A percentile compares a stretch with the other conserved stretches of the same genome.
phyloP scores from a whole-genome alignment of 2,329 filamentous ascomycete species.

The Hypoxylon sp. region DNA sequence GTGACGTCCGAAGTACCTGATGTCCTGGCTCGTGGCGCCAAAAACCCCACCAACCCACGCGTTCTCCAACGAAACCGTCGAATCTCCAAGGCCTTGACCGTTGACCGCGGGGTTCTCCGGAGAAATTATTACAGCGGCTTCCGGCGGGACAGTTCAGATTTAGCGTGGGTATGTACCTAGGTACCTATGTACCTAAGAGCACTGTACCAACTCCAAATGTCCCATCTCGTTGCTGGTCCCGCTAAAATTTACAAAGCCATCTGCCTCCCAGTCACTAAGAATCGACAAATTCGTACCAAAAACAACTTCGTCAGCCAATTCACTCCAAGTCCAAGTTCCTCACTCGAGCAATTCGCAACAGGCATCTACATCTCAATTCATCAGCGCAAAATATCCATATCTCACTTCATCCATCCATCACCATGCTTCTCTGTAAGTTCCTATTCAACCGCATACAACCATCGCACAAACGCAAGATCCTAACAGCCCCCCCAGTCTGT shows the following conservation, averaged over 20 bases:
- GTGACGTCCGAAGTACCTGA: slow-evolving; percentile 10
- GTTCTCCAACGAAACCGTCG: slow-evolving; percentile 1
- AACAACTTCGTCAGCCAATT: slow-evolving; percentile 2
- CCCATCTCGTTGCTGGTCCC: slow-evolving; percentile 16
- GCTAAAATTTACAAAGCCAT: slow-evolving; percentile 47
- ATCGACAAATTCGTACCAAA: neutral
- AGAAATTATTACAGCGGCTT: slow-evolving; percentile 47
- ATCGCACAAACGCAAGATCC: slow-evolving; percentile 2
- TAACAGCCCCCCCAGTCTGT: slow-evolving; percentile 71
- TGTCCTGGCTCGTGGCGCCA: neutral
- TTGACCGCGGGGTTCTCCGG: slow-evolving; percentile 32
- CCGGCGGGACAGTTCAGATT: slow-evolving; percentile 42
- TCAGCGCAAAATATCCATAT: neutral
- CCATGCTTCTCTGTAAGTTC: slow-evolving; percentile 76
- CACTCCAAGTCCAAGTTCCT: neutral
- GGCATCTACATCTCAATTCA: neutral
- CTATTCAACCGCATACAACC: neutral
- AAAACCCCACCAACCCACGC: slow-evolving; percentile 38
- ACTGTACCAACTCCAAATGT: slow-evolving; percentile 2
- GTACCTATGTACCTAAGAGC: slow-evolving; percentile 9
- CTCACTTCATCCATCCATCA: slow-evolving; percentile 38
- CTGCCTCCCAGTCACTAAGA: slow-evolving; percentile 37
- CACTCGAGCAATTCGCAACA: neutral
- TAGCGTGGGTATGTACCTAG: slow-evolving; percentile 11
- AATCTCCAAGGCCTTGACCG: neutral